Evolutionary conservation across 2,329 filamentous ascomycete species (phyloP), one percentile per base, ranked within the genome.

Genomic region (Onygenales sp.): DNA sequence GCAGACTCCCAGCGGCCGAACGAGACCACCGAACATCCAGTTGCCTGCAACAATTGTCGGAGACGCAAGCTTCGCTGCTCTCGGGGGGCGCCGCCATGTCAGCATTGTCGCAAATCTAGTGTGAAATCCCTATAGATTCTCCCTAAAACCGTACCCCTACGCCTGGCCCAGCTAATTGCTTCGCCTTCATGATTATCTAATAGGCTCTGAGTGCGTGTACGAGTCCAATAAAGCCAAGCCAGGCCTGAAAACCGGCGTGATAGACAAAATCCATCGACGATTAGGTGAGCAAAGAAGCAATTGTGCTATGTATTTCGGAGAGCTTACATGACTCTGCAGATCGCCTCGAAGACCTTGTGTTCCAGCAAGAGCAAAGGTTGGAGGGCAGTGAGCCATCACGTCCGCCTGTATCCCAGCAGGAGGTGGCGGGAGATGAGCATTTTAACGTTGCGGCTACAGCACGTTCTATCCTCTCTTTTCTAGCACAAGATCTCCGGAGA

Each of bases 141-240:
- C 2, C 58, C 69, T 73, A 4, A 71, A 67, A 50, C 74, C 72
- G 57, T 75, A 77, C 49, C 68, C 73, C 13, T 72, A 71, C 43
- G 76, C 74, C 59, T 70, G 70, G 31, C 62, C 72, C 21, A 27
- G 21, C 21, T 27, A 27, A 27, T 27, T 27, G 21, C 21, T 27
- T 27, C 21, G 21, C 21, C 21, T 27, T 27, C 21, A 27, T 27
- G 21, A 27, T 27, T 27, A 27, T 27, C 21, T 27, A 65, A 32
- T 69, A 72, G 47, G 60, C 34, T 56, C 65, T 5, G 51, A 61
- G 7, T 70, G 68, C 45, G 52, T 68, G 8, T 70, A 70, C 46
- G 67, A 69, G 40, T 62, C 68, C 33, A 54, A 59, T 6, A 61
- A 59, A 21, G 52, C 55, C 32, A 65, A 64, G 33, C 65, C 67